These are phyloP conservation scores for Saccharomyces pastorianus DNA, from an alignment of 1,139 yeast species.

Conservation along the genomic window DNA sequence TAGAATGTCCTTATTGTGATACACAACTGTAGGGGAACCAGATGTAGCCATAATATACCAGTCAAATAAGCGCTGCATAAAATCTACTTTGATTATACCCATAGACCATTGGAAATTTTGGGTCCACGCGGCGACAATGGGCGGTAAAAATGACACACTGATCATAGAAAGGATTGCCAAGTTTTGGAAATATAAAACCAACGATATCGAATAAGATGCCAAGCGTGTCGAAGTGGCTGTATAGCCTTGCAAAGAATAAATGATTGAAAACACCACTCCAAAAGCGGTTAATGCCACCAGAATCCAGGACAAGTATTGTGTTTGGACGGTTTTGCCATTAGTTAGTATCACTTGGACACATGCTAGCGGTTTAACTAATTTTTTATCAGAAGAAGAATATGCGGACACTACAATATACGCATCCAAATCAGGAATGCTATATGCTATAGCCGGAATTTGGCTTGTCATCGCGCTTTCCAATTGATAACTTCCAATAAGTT, in stretches of 20 bases:
- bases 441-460: conserved; percentile 73
- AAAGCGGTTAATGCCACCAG: conserved; percentile 85
- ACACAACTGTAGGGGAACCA: conserved; percentile 70
- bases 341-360: conserved; percentile 85
- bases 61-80: conserved; percentile 77
- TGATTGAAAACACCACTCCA: conserved; percentile 80
- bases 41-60: conserved; percentile 97
- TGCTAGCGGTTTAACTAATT: conserved; percentile 47
- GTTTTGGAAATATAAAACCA: conserved; percentile 88
- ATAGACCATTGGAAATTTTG: conserved; percentile 95
- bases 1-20: conserved; percentile 46
- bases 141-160: conserved; percentile 90
- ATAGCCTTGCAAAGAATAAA: conserved; percentile 80
- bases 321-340: conserved; percentile 91
- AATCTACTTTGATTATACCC: conserved; percentile 74
- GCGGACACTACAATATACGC: conserved; percentile 78
- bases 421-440: conserved; percentile 86
- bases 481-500: conserved; percentile 47
- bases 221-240: conserved; percentile 93
- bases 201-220: conserved; percentile 87
- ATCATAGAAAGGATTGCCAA: conserved; percentile 91
- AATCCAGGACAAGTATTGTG: conserved; percentile 93
- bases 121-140: conserved; percentile 97
- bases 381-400: conserved; percentile 40
- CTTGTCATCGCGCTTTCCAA: conserved; percentile 38